Base-by-base conservation (phyloP, 1,284 basidiomycete genomes). In the Earliella scabrosa region DNA sequence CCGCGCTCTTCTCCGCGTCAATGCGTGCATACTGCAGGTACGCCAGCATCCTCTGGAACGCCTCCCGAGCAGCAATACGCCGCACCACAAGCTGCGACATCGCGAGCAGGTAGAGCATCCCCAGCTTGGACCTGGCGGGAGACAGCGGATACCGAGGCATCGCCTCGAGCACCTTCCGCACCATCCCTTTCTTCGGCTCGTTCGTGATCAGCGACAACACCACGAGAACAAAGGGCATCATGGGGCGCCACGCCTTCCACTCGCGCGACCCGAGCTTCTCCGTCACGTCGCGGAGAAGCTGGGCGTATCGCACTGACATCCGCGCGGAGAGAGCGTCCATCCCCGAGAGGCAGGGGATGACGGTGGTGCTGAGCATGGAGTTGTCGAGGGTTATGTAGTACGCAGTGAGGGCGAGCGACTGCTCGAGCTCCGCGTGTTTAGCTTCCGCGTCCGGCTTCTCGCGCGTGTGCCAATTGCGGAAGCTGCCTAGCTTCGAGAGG, bases 321-420 rank as follows among this genome's bases (percentile, higher is more conserved):
- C 51, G 41, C 20, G 49, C 54, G 1, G 58, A 54, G 21, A 60
- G 58, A 9, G 51, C 39, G 40, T 53, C 41, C 52, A 57, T 57
- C 21, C 45, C 58, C 2, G 47, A 47, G 16, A 63, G 44, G n/a
- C 56, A 63, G 8, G 56, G 61, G 11, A 52, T 32, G 13, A 63
- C 36, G 2, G 59, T 52, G 3, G 51, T 46, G 35, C 47, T 59
- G 14, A 63, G 54, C 44, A 59, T 36, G 13, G 56, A 34, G 41
- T 54, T 45, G 56, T 63, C 56, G 24, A 35, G 27, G n/a, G 56
- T 44, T 29, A 56, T 45, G 40, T 50, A 43, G 45, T 56, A 60
- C 8, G 54, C 52, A 5, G 51, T 56, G 48, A 60, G 54, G 14
- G 58, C 51, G 39, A 60, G 51, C 13, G 58, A 45, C 35, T 60